phyloP scores from a whole-genome alignment of 2,329 filamentous ascomycete genomes.

The Blastomyces gilchristii region DNA sequence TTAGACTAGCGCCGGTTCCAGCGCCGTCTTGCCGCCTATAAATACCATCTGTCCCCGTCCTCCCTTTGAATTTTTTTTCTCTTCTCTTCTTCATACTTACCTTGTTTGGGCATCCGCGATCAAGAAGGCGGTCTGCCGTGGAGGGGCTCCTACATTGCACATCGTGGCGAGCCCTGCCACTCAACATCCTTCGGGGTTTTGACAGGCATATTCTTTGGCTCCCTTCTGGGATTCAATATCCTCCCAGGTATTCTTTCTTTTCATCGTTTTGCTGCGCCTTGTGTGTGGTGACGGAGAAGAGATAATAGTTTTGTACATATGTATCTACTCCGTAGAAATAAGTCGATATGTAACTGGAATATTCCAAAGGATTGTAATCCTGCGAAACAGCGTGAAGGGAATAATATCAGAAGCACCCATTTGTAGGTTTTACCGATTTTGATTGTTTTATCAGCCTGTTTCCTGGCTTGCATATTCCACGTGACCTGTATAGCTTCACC shows the following conservation, averaged over 20 bases:
- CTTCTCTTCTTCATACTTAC: conserved; percentile 44
- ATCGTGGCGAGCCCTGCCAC: conserved; percentile 42
- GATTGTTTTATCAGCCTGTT: no score
- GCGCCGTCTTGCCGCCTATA: conserved; percentile 23
- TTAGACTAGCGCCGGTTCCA: conserved; percentile 24
- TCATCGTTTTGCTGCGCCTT: conserved; percentile 32
- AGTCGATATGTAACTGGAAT: no score
- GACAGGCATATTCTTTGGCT: conserved; percentile 44
- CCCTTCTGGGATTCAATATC: conserved; percentile 20
- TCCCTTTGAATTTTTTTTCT: conserved; percentile 28
- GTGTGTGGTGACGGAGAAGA: conserved; percentile 30
- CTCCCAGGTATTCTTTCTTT: conserved; percentile 25
- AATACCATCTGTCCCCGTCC: conserved; percentile 18
- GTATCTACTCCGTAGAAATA: no score
- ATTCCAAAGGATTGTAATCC: no score
- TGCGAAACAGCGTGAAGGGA: no score
- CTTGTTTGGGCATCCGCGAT: conserved; percentile 41
- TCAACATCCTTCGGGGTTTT: conserved; percentile 42
- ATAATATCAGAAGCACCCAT: no score
- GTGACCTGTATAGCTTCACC: neutral
- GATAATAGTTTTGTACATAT: neutral
- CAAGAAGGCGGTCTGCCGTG: conserved; percentile 38
- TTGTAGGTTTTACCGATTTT: no score
- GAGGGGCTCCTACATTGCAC: conserved; percentile 49
- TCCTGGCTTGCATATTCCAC: no score